Evolutionary conservation across 176 grass and related monocot species (phyloP).

Genomic region (Aegilops umbellulata): DNA sequence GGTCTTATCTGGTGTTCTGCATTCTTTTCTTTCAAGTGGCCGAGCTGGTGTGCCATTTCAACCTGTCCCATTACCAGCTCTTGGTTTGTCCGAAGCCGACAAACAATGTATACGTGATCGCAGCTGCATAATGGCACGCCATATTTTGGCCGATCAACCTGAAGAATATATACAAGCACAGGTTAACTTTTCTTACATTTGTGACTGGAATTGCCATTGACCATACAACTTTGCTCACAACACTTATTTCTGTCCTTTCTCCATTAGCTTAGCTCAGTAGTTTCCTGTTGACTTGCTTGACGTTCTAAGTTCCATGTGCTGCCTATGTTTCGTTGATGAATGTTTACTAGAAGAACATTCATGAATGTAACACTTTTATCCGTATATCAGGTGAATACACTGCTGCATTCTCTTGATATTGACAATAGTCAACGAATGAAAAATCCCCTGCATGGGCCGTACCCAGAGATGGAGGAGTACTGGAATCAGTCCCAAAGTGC

Average conservation of each 20-base stretch:
- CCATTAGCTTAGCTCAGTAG: background rate
- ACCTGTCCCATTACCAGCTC: constrained; percentile 80
- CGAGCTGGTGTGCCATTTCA: constrained; percentile 85
- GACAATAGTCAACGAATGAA: constrained; percentile 60
- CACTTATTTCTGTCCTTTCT: constrained; percentile 28
- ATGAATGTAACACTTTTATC: constrained; percentile 24
- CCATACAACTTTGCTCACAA: background rate
- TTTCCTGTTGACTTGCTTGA: constrained; percentile 15
- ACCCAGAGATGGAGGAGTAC: constrained; percentile 85
- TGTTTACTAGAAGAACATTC: constrained; percentile 4
- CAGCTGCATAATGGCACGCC: constrained; percentile 96
- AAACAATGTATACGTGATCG: constrained; percentile 94
- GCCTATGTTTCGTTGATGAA: constrained; percentile 17
- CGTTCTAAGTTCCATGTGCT: background rate
- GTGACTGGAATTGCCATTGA: background rate
- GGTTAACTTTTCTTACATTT: constrained; percentile 42
- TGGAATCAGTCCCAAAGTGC: constrained; percentile 91
- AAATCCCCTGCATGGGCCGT: constrained; percentile 67
- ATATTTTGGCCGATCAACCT: constrained; percentile 91
- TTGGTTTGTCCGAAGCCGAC: constrained; percentile 96
- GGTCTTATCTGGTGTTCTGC: constrained; percentile 79
- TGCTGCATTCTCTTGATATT: constrained; percentile 93
- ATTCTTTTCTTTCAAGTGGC: constrained; percentile 87
- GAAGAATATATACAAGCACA: constrained; percentile 97
- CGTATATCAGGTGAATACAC: constrained; percentile 75